Evolutionary conservation across 2,329 filamentous ascomycete species (phyloP), one percentile per base, ranked within the genome.

Genomic region (Pochonia chlamydosporia): DNA sequence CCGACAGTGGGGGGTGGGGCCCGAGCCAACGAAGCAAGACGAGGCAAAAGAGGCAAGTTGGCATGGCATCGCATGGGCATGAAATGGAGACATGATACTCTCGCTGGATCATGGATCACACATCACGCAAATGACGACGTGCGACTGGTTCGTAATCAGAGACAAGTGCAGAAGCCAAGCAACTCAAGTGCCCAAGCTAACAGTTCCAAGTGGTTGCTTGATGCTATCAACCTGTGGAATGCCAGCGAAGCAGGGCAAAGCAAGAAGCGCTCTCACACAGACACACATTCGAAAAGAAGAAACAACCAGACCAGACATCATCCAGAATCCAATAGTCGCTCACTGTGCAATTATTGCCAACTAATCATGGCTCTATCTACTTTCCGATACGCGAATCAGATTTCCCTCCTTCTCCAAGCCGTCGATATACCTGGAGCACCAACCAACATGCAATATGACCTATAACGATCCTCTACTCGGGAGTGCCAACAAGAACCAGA

Each of bases 121-220:
- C n/a, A n/a, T 16, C 20, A 21, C 20, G 16, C 18, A 23, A 23
- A 39, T 23, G 11, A 28, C 39, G 23, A 28, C 14, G 14, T 28
- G 28, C 47, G 42, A 44, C 36, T 49, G 47, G 42, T 43, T 21
- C 21, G 47, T 39, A 41, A 45, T 44, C 42, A 49, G 42, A 42
- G 42, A 49, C 37, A 37, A 31, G n/a, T 23, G 11, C 21, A 21
- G 35, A 30, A 33, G 28, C 36, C 21, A 40, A 40, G 25, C 33
- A 8, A 20, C n/a, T 18, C 33, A 36, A 39, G 20, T 39, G 35
- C 13, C 35, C 35, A 35, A 35, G 31, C 31, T 35, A 35, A 35
- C n/a, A 16, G 31, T 9, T 16, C 31, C 31, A 35, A 16, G 30
- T 33, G 30, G 13, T 33, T 33, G 30, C 30, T 14, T 33, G 5